phyloP scores from a whole-genome alignment of 129 eudicot genomes.

The Escallonia rubra region DNA sequence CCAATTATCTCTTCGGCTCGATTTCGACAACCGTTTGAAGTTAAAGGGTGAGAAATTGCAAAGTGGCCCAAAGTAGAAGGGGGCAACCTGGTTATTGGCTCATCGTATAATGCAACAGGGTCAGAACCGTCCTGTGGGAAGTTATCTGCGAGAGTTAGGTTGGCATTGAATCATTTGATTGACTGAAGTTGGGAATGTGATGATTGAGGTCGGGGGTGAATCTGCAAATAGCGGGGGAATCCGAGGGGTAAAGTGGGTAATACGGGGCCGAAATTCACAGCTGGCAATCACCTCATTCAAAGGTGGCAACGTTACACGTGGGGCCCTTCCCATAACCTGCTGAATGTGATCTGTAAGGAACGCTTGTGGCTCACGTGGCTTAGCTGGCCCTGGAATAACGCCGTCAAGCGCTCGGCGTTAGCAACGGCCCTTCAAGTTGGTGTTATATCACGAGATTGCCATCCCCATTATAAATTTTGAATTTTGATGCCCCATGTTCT shows the following conservation, averaged over 20 bases:
- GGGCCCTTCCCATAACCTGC: conserved; percentile 3
- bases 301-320: conserved; percentile 20
- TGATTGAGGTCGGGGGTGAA: neutral
- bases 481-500: too few species aligned
- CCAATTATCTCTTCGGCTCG: too few species aligned
- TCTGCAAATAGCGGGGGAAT: too few species aligned
- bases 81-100: too few species aligned
- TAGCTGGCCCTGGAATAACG: conserved; percentile 23
- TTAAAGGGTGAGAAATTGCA: too few species aligned
- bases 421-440: too few species aligned
- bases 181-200: neutral
- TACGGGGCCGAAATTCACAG: conserved; percentile 8
- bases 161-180: conserved; percentile 15
- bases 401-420: neutral
- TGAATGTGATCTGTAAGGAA: conserved; percentile 21
- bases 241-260: conserved; percentile 2
- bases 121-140: too few species aligned
- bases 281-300: conserved; percentile 24
- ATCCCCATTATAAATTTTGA: neutral
- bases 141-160: neutral
- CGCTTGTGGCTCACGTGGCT: conserved; percentile 26
- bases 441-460: neutral
- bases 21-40: too few species aligned
- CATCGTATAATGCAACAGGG: too few species aligned
- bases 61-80: too few species aligned